phyloP scores from a whole-genome alignment of 78 protist genomes.

The Guillardia theta region DNA sequence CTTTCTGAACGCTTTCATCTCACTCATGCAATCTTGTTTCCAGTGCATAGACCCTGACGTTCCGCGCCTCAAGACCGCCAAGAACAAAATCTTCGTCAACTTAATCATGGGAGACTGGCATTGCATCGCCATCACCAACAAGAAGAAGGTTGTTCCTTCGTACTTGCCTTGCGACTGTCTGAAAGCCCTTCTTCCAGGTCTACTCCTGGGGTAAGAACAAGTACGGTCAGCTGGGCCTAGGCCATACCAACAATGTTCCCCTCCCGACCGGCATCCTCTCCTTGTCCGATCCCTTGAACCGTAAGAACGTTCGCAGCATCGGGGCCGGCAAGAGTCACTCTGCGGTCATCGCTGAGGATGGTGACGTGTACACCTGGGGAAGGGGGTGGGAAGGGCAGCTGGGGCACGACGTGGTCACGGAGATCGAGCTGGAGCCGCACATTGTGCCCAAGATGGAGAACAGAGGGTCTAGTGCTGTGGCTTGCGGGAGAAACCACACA shows the following conservation, averaged over 20 bases:
- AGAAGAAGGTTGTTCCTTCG: constrained; percentile 4
- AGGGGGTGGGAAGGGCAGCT: constrained; percentile 30
- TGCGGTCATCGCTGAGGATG: background rate
- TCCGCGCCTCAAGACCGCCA: background rate
- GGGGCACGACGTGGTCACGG: background rate
- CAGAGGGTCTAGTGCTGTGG: background rate
- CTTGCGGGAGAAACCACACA: constrained; percentile 13
- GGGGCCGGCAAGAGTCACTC: constrained; percentile 28
- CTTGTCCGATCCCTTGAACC: constrained; percentile 16
- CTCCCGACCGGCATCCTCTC: background rate
- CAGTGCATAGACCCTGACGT: background rate
- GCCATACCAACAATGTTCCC: background rate
- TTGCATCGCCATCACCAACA: background rate
- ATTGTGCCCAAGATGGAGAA: constrained; percentile 18
- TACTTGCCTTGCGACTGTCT: background rate
- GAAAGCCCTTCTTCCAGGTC: background rate
- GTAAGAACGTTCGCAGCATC: constrained; percentile 10
- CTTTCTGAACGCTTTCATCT: no score
- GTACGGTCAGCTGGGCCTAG: constrained; percentile 37
- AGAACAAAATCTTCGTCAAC: background rate
- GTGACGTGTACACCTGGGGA: constrained; percentile 33
- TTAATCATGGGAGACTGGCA: background rate
- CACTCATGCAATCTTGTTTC: no score
- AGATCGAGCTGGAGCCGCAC: background rate
- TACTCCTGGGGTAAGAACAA: constrained; percentile 28